Base-by-base conservation (phyloP, 1,284 basidiomycete species). In the Leccinum pallidistipes region DNA sequence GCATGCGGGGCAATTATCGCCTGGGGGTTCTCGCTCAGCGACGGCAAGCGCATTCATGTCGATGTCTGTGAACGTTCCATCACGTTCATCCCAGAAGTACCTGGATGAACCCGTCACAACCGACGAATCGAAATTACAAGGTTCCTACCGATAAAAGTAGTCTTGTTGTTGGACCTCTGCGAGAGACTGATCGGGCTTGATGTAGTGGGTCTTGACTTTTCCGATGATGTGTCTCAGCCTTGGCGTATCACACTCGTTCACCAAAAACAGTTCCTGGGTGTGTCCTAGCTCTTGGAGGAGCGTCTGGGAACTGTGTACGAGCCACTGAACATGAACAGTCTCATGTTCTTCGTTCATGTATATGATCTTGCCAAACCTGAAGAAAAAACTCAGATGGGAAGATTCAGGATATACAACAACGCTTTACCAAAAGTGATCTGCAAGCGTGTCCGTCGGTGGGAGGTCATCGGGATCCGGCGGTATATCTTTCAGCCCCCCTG, bases 331-430 rank as follows among this genome's bases (percentile, higher is more conserved):
- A 71, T 92, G 90, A 0, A 81, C 79, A 1, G 64, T 71, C 58
- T 79, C 69, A 1, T 74, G 59, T 36, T 81, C 76, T 27, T 73
- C 69, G 24, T 81, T 71, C 56, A 90, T 81, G 57, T 78, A 81
- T 0, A 86, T 68, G 29, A 92, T 85, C 65, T 78, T 79, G 0
- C 79, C 88, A 71, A 91, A 89, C 88, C 90, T 91, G 58, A 32
- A 49, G 21, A 16, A 31, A 58, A 49, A 47, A 29, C 14, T 36
- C 55, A 14, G 16, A 56, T 40, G 14, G 50, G 36, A 60, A 31
- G 16, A 40, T 50, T 32, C 31, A 57, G n/a, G 18, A 36, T 14
- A 45, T 27, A 2, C 1, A 1, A 50, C 0, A 21, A 40, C 24
- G 3, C 29, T 21, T 51, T 69, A 88, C 88, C 88, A 90, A 67